Evolutionary conservation across 805 yeast species (phyloP).

Genomic region (Saccharomycopsis sp.): DNA sequence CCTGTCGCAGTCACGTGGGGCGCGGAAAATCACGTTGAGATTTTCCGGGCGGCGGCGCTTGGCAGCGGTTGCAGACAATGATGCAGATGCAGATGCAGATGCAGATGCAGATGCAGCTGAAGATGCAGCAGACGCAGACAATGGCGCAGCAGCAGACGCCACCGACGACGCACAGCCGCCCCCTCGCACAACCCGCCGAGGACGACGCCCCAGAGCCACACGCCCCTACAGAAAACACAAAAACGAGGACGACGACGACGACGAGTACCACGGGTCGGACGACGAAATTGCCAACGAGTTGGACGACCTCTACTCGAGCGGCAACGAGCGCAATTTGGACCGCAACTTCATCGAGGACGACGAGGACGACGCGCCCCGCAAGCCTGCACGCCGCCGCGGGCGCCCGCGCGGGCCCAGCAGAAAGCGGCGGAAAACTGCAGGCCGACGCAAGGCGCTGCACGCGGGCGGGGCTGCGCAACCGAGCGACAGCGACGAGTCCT

Average conservation of each 20-base stretch:
- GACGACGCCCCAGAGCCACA: background rate
- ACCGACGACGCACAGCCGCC: too few relatives aligned
- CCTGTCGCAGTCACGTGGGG: background rate
- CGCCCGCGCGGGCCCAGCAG: conserved; percentile 16
- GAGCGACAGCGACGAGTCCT: conserved; percentile 24
- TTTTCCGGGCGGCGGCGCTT: background rate
- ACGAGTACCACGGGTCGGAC: conserved; percentile 21
- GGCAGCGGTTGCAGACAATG: background rate
- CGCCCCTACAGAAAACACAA: background rate
- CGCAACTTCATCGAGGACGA: conserved; percentile 26
- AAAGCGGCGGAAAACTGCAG: conserved; percentile 19
- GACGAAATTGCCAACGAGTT: conserved; percentile 22
- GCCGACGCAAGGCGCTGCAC: conserved; percentile 16
- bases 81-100: conserved; percentile 8
- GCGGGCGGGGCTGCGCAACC: conserved; percentile 20
- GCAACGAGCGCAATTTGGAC: conserved; percentile 20
- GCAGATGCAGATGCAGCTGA: conserved; percentile 20
- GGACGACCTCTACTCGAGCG: conserved; percentile 17
- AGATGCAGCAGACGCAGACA: conserved; percentile 21
- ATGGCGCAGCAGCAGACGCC: conserved; percentile 22
- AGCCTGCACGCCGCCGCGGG: conserved; percentile 14
- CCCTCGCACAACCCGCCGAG: background rate
- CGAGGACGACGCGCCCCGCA: conserved; percentile 20
- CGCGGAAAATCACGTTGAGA: background rate
- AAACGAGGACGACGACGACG: conserved; percentile 21